Evolutionary conservation across 2,329 filamentous ascomycete genomes (phyloP).

Genomic region (Talaromyces sp.): DNA sequence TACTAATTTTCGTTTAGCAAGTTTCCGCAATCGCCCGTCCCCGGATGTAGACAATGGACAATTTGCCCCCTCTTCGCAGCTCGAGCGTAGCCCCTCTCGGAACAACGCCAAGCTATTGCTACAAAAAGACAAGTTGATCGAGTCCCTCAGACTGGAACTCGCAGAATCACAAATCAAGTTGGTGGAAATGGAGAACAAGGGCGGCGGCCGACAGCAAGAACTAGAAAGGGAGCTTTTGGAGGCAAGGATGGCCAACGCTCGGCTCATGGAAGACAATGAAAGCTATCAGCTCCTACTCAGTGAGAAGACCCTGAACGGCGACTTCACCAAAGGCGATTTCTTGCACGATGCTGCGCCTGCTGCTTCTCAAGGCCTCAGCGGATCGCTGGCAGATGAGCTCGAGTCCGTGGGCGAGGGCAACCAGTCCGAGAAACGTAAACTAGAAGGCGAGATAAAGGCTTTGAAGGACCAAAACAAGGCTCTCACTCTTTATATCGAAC

Average conservation of each 20-base stretch:
- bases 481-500: conserved; percentile 95
- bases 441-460: conserved; percentile 72
- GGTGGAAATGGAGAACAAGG: conserved; percentile 88
- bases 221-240: conserved; percentile 89
- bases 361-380: conserved; percentile 40
- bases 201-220: conserved; percentile 78
- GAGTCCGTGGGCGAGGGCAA: conserved; percentile 59
- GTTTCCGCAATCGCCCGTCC: conserved; percentile 48
- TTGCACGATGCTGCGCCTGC: conserved; percentile 51
- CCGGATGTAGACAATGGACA: conserved; percentile 64
- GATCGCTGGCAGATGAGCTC: conserved; percentile 79
- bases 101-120: conserved; percentile 85
- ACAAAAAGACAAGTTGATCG: conserved; percentile 95
- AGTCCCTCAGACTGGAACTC: conserved; percentile 82
- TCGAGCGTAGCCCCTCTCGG: conserved; percentile 81
- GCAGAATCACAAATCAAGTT: conserved; percentile 94
- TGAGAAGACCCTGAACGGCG: conserved; percentile 91
- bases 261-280: conserved; percentile 97
- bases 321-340: conserved; percentile 79
- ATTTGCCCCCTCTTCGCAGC: conserved; percentile 78
- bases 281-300: conserved; percentile 92
- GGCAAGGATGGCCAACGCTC: conserved; percentile 88
- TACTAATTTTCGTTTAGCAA: conserved; percentile 23
- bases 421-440: conserved; percentile 58
- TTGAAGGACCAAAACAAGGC: conserved; percentile 95